A percentile compares a stretch with the other conserved stretches of the same genome.
These are phyloP conservation scores for Croton laevigatus DNA, from an alignment of 441 rosid genomes.

Conservation along the genomic window DNA sequence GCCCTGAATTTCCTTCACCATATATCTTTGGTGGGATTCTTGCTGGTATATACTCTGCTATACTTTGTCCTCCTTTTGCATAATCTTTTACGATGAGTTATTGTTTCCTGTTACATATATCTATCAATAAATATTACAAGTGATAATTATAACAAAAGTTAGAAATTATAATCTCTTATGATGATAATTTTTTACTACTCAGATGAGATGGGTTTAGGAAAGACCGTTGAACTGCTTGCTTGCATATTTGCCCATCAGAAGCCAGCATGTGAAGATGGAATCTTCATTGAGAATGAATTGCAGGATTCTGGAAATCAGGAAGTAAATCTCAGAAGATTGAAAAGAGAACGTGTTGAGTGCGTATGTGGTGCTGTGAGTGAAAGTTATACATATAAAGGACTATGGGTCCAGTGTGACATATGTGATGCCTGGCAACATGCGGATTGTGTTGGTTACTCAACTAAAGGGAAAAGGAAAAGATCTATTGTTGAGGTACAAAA, in stretches of 20 bases:
- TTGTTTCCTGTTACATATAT: not conserved
- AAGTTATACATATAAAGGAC: constrained; percentile 67
- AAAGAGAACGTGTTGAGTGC: constrained; percentile 94
- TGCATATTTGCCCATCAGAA: constrained; percentile 74
- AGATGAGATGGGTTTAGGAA: constrained; percentile 99
- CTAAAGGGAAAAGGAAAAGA: constrained; percentile 55
- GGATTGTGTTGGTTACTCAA: constrained; percentile 91
- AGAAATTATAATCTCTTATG: constrained; percentile 25
- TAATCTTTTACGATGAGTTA: not conserved
- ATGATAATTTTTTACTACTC: constrained; percentile 17
- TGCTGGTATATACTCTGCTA: constrained; percentile 61
- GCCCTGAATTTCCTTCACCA: constrained; percentile 51
- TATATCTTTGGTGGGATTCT: constrained; percentile 83
- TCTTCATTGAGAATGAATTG: constrained; percentile 24
- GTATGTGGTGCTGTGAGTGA: constrained; percentile 95
- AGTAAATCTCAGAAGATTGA: constrained; percentile 56
- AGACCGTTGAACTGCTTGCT: constrained; percentile 96
- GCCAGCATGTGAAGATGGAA: constrained; percentile 44
- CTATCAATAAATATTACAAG: not conserved
- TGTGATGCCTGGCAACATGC: constrained; percentile 99
- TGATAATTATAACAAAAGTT: too few species aligned
- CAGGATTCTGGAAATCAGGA: constrained; percentile 37
- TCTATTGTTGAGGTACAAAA: constrained; percentile 35
- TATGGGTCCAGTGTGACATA: constrained; percentile 95
- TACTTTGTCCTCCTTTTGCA: not conserved